Percentiles rank a stretch among this genome's conserved stretches.
These are phyloP conservation scores for Leavenworthia alabamica DNA, from an alignment of 345 rosid species.

Conservation along the genomic window DNA sequence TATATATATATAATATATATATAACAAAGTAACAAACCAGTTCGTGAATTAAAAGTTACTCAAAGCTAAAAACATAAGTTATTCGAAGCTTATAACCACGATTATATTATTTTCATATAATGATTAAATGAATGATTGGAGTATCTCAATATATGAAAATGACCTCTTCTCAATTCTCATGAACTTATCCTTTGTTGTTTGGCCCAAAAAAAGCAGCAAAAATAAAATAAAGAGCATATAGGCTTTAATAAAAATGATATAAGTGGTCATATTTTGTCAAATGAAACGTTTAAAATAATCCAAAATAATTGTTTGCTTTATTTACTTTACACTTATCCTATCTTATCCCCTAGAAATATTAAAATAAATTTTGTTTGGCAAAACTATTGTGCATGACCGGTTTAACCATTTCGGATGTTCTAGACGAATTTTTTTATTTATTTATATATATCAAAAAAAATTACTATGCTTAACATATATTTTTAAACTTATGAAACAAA, in stretches of 20 bases:
- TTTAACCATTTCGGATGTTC: no score
- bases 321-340: neutral
- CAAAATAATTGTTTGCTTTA: conserved; percentile 2
- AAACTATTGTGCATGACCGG: no score
- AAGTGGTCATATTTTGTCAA: conserved; percentile 8
- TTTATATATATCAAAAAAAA: no score
- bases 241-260: neutral
- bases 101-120: neutral
- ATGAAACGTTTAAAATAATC: neutral
- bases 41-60: neutral
- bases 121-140: neutral
- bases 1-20: no score
- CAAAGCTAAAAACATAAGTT: neutral
- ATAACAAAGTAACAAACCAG: neutral
- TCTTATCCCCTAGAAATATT: neutral
- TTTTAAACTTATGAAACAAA: no score
- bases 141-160: neutral
- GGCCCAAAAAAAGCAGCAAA: neutral
- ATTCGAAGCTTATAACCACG: neutral
- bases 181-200: conserved; percentile 11
- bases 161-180: neutral
- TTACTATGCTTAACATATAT: no score
- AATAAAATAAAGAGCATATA: neutral
- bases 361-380: neutral
- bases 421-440: no score